phyloP scores from a whole-genome alignment of 495 filamentous ascomycete species.

The Annulohypoxylon moriforme region DNA sequence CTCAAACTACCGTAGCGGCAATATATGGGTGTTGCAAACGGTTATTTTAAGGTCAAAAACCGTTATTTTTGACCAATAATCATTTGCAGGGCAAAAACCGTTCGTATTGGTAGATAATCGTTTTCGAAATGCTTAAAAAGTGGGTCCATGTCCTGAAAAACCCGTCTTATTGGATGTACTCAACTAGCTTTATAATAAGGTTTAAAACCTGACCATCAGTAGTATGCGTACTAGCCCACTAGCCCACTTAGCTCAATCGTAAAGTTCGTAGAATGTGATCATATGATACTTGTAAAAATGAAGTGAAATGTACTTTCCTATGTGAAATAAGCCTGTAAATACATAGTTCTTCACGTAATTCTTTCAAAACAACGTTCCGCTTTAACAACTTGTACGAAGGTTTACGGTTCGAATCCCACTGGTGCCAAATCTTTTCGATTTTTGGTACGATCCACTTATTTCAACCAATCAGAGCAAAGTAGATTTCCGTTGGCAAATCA shows the following conservation, averaged over 20 bases:
- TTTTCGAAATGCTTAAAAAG: not conserved
- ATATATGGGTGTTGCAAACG: too few species aligned
- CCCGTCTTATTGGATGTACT: not conserved
- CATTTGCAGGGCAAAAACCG: not conserved
- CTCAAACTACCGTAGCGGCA: conserved; percentile 42
- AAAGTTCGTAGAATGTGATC: not conserved
- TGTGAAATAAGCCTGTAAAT: too few species aligned
- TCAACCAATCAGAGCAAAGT: not conserved
- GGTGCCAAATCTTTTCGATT: not conserved
- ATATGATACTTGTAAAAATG: not conserved
- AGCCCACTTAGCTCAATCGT: not conserved
- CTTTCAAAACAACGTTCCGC: too few species aligned
- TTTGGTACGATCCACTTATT: not conserved
- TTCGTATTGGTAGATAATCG: not conserved
- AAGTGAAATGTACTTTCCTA: not conserved
- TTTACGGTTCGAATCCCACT: not conserved
- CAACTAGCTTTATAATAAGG: not conserved
- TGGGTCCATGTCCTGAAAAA: not conserved
- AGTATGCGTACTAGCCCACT: too few species aligned
- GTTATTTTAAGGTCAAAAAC: too few species aligned
- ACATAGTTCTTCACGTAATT: too few species aligned
- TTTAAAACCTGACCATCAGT: not conserved
- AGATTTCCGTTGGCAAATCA: not conserved
- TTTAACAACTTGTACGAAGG: not conserved
- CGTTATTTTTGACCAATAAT: not conserved